A percentile compares a stretch with the other conserved stretches of the same genome.
Evolutionary conservation across 768 basidiomycete species (phyloP).

Genomic region (Fomitopsis pulvina): DNA sequence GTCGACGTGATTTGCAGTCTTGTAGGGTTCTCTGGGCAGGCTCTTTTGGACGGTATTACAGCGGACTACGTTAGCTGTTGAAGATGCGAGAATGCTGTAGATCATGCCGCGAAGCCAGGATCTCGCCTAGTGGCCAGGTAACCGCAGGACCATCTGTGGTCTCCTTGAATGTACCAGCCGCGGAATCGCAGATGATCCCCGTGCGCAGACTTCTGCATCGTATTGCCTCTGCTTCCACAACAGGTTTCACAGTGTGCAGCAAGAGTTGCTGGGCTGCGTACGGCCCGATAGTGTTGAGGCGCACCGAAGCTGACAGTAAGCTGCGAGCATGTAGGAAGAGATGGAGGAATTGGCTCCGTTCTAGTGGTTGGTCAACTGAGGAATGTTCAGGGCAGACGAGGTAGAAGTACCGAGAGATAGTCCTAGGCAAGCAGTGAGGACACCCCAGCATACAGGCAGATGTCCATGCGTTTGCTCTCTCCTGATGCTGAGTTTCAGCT

Average conservation of each 20-base stretch:
- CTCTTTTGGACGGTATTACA: background rate
- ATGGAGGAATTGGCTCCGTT: slow-evolving; percentile 78
- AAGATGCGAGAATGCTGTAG: slow-evolving; percentile 94
- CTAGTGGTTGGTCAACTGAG: slow-evolving; percentile 32
- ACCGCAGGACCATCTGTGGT: slow-evolving; percentile 60
- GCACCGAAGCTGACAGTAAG: slow-evolving; percentile 85
- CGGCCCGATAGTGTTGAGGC: slow-evolving; percentile 88
- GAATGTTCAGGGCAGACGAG: background rate
- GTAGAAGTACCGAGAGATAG: slow-evolving; percentile 57
- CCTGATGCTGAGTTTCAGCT: slow-evolving; percentile 63
- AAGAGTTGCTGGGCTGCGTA: slow-evolving; percentile 89
- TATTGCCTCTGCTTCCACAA: slow-evolving; percentile 51
- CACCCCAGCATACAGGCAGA: slow-evolving; percentile 87
- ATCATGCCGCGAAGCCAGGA: slow-evolving; percentile 86
- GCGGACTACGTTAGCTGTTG: slow-evolving; percentile 52
- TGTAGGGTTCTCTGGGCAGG: background rate
- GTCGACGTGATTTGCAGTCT: slow-evolving; percentile 26
- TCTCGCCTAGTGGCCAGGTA: slow-evolving; percentile 96
- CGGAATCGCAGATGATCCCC: slow-evolving; percentile 22
- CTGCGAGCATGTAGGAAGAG: slow-evolving; percentile 91
- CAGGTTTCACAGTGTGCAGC: slow-evolving; percentile 58
- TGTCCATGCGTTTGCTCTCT: slow-evolving; percentile 69
- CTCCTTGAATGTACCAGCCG: slow-evolving; percentile 14
- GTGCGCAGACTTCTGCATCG: slow-evolving; percentile 45
- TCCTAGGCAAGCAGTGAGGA: slow-evolving; percentile 71